phyloP scores from a whole-genome alignment of 73 alveolate species.

The Paramecium pentaurelia region DNA sequence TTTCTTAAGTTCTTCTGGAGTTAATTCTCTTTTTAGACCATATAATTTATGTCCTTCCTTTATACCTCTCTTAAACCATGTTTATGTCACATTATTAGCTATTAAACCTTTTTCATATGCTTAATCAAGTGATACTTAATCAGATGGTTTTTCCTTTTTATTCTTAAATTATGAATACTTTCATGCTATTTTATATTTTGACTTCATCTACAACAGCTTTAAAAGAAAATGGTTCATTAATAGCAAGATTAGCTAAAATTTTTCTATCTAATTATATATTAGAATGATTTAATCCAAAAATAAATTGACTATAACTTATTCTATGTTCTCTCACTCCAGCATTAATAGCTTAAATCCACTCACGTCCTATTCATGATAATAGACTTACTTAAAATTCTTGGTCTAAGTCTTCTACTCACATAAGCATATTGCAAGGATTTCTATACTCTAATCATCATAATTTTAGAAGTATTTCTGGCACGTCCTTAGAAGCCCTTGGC shows the following conservation, averaged over 20 bases:
- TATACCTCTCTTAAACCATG: constrained; percentile 23
- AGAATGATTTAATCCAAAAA: constrained; percentile 72
- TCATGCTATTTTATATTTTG: constrained; percentile 53
- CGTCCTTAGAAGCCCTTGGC: constrained; percentile 84
- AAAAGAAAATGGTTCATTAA: constrained; percentile 80
- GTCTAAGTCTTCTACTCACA: constrained; percentile 77
- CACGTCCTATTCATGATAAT: constrained; percentile 55
- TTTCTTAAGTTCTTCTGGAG: constrained; percentile 36
- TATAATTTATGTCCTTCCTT: not conserved
- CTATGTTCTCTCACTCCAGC: constrained; percentile 83
- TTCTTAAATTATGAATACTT: not conserved
- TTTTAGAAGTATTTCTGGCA: constrained; percentile 68
- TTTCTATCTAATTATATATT: constrained; percentile 77
- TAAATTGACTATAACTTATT: constrained; percentile 71
- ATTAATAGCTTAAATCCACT: constrained; percentile 78
- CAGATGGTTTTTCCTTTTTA: not conserved
- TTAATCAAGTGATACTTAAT: not conserved
- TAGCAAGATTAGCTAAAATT: constrained; percentile 76
- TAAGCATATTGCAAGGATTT: constrained; percentile 72
- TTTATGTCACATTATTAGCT: not conserved
- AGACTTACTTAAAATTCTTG: constrained; percentile 60
- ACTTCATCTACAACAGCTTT: constrained; percentile 83
- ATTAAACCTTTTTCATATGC: constrained; percentile 34
- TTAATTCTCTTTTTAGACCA: not conserved
- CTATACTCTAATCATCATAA: constrained; percentile 72